phyloP scores from a whole-genome alignment of 352 stramenopile species.

The Phytophthora multivora region DNA sequence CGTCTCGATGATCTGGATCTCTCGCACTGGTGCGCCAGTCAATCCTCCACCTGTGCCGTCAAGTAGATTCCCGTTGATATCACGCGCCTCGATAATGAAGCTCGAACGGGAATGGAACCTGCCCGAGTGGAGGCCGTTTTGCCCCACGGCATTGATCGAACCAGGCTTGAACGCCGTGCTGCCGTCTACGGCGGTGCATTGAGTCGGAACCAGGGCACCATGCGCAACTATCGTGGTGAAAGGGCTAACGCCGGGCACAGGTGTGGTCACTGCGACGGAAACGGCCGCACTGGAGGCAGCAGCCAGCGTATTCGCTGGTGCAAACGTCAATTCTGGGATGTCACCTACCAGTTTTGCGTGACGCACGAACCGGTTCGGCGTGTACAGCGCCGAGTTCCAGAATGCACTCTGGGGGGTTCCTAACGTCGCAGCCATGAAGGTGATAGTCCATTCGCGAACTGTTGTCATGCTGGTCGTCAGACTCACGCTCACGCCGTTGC shows the following conservation, averaged over 20 bases:
- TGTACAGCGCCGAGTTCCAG: conserved; percentile 73
- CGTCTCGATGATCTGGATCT: conserved; percentile 94
- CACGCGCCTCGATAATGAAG: conserved; percentile 94
- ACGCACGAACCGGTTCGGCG: conserved; percentile 40
- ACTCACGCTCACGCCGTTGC: conserved; percentile 45
- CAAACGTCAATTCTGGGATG: conserved; percentile 36
- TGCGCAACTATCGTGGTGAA: conserved; percentile 66
- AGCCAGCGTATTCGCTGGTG: conserved; percentile 36
- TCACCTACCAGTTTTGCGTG: conserved; percentile 63
- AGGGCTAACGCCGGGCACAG: conserved; percentile 52
- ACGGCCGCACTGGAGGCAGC: conserved; percentile 38
- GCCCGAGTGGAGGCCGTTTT: conserved; percentile 64
- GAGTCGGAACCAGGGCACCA: conserved; percentile 57
- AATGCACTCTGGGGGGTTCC: conserved; percentile 63
- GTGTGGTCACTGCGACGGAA: conserved; percentile 16
- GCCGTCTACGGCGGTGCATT: conserved; percentile 71
- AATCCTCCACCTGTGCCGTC: conserved; percentile 75
- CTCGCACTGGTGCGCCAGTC: conserved; percentile 59
- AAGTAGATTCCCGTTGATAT: conserved; percentile 91
- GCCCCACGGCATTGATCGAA: conserved; percentile 56
- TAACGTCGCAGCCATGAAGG: conserved; percentile 50
- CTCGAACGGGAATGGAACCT: conserved; percentile 69
- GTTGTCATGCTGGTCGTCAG: conserved; percentile 11
- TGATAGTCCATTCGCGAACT: conserved; percentile 59
- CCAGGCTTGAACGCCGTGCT: conserved; percentile 65